Conservation (phyloP, 441 rosid species). For the Biscutella laevigata region DNA sequence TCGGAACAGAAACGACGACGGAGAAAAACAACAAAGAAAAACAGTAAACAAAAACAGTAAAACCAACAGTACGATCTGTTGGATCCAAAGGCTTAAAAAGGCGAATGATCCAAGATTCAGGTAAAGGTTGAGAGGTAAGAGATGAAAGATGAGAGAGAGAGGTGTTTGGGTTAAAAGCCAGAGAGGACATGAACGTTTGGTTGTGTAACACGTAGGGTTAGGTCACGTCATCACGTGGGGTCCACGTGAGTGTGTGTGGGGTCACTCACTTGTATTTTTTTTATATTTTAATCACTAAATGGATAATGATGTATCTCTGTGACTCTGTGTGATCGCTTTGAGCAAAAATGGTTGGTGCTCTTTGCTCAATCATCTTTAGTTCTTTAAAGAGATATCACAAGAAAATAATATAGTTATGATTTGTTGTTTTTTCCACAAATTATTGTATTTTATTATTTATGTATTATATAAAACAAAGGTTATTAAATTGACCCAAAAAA, state of each 20-base stretch:
- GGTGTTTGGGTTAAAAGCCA: conserved; percentile 3
- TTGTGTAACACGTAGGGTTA: conserved; percentile 17
- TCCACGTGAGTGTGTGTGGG: conserved; percentile 8
- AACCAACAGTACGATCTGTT: neutral
- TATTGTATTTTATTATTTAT: too few species aligned
- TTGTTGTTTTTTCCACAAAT: too few species aligned
- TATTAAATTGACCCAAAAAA: too few species aligned
- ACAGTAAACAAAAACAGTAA: neutral
- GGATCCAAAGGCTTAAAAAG: conserved; percentile 6
- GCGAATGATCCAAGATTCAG: conserved; percentile 28
- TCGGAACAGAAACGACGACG: conserved; percentile 11
- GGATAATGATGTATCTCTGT: too few species aligned
- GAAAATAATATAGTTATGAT: too few species aligned
- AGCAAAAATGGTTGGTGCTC: too few species aligned
- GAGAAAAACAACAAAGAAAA: neutral
- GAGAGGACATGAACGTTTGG: conserved; percentile 22
- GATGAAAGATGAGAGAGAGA: neutral
- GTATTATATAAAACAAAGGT: too few species aligned
- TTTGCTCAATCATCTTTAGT: too few species aligned
- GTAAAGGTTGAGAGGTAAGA: too few species aligned
- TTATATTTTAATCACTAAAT: neutral
- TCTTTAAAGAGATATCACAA: too few species aligned
- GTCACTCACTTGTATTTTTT: neutral
- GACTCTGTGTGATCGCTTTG: too few species aligned
- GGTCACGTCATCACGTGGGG: conserved; percentile 22